Conservation (phyloP, 495 filamentous ascomycete genomes). For the Talaromyces trachyspermus region DNA sequence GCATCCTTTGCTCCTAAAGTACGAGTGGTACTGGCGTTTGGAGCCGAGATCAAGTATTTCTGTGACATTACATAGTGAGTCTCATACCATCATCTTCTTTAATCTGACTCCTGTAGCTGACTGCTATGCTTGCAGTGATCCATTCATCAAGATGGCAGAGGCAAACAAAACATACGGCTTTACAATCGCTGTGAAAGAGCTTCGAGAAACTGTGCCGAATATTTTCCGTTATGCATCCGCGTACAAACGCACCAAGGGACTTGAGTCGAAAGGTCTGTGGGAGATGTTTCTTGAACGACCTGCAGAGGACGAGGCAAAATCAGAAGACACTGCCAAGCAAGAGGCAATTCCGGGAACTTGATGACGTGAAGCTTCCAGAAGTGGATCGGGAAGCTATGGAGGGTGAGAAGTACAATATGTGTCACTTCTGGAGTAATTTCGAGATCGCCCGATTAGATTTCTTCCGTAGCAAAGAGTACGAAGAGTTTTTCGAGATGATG, state of each 20-base stretch:
- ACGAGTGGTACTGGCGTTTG: constrained; percentile 99
- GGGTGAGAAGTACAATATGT: constrained; percentile 98
- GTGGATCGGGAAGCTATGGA: constrained; percentile 94
- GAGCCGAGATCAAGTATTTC: constrained; percentile 99
- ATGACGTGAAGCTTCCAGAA: constrained; percentile 62
- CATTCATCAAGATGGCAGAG: constrained; percentile 87
- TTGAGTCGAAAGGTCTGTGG: constrained; percentile 90
- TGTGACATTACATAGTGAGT: constrained; percentile 98
- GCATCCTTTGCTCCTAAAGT: constrained; percentile 89
- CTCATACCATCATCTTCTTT: no score
- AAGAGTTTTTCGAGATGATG: constrained; percentile 99
- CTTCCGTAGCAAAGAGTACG: constrained; percentile 93
- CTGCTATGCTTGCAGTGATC: constrained; percentile 59
- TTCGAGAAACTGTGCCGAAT: constrained; percentile 96
- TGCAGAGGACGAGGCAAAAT: constrained; percentile 44
- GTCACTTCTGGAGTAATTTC: constrained; percentile 99
- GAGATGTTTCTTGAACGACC: constrained; percentile 92
- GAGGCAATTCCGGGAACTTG: constrained; percentile 78
- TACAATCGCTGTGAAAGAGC: constrained; percentile 97
- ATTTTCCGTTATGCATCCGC: constrained; percentile 99
- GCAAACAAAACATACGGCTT: constrained; percentile 98
- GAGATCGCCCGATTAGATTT: constrained; percentile 94
- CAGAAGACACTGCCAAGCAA: constrained; percentile 56
- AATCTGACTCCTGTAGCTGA: background rate
- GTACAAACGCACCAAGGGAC: constrained; percentile 87